phyloP scores from a whole-genome alignment of 176 grass and related monocot genomes.

The Carex kokanica region DNA sequence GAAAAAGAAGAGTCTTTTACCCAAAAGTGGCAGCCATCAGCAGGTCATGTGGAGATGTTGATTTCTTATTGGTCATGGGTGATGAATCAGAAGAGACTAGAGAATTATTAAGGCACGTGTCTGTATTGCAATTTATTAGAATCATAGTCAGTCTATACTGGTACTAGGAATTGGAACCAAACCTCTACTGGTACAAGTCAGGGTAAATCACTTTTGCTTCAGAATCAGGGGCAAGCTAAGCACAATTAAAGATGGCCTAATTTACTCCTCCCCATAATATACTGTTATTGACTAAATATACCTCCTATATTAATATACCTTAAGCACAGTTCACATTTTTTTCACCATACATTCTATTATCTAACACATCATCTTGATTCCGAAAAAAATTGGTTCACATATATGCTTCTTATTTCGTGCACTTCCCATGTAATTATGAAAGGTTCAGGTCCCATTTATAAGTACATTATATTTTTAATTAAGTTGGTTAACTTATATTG shows the following conservation, averaged over 20 bases:
- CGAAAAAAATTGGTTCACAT: background rate
- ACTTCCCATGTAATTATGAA: background rate
- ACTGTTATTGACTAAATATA: background rate
- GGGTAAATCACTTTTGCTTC: background rate
- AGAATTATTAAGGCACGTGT: slow-evolving; percentile 35
- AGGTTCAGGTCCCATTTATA: background rate
- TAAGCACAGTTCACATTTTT: background rate
- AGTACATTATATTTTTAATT: background rate
- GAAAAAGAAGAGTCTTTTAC: slow-evolving; percentile 64
- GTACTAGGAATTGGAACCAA: background rate
- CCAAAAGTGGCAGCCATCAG: slow-evolving; percentile 79
- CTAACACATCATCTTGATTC: background rate
- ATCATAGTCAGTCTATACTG: background rate
- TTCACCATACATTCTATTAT: background rate
- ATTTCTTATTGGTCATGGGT: slow-evolving; percentile 89
- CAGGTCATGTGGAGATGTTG: slow-evolving; percentile 81
- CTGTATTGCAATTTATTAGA: background rate
- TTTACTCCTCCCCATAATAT: background rate
- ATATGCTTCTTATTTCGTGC: background rate
- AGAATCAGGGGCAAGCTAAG: background rate
- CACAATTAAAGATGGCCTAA: background rate
- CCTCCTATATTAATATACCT: background rate
- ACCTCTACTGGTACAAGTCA: background rate
- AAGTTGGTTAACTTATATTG: background rate
- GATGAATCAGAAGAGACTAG: slow-evolving; percentile 80